Percentiles rank a stretch among this genome's conserved stretches.
Evolutionary conservation across 305 asterid genomes (phyloP).

Genomic region (Solanum hybrid): DNA sequence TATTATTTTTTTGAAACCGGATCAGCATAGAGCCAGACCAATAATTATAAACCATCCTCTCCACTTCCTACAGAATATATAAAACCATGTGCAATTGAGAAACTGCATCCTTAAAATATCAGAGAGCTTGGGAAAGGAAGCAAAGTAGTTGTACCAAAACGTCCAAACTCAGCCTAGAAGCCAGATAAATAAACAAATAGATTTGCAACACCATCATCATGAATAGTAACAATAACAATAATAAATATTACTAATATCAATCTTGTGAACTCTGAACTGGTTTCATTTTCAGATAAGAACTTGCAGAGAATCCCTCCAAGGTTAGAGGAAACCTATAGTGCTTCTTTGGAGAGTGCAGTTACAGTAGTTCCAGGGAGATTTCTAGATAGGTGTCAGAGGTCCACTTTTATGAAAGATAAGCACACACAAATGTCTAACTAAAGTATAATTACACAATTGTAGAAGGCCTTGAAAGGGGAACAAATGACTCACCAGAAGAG

Average conservation of each 20-base stretch:
- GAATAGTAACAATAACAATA: background rate
- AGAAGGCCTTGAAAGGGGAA: background rate
- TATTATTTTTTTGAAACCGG: background rate
- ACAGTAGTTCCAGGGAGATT: background rate
- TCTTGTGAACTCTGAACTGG: background rate
- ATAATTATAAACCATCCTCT: background rate
- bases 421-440: background rate
- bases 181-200: background rate
- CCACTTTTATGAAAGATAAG: background rate
- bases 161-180: background rate
- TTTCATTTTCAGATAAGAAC: background rate
- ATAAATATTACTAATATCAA: background rate
- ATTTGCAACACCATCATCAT: background rate
- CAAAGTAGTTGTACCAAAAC: background rate
- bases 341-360: background rate
- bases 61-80: background rate
- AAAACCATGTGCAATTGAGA: background rate
- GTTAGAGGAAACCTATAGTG: background rate
- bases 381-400: background rate
- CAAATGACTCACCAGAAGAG: conserved; percentile 29
- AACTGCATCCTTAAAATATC: background rate
- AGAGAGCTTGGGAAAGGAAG: background rate
- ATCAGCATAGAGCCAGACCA: background rate
- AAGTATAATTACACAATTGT: background rate
- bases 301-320: background rate